Percentiles rank a stretch among this genome's conserved stretches.
These are phyloP conservation scores for Blastobotrys elegans DNA, from an alignment of 1,139 yeast species.

Conservation along the genomic window DNA sequence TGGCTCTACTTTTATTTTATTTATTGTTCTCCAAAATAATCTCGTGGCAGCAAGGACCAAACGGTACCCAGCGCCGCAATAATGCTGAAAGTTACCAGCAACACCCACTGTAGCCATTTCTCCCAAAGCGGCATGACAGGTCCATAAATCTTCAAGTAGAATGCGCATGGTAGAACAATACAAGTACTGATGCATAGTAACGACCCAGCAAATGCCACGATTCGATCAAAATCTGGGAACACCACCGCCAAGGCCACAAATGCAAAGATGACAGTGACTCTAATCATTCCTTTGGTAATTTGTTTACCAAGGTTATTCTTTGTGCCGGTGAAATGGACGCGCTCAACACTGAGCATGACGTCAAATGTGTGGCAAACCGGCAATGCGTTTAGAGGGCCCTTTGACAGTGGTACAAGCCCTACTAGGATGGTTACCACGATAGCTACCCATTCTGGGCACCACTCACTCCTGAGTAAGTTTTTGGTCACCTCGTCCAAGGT, in stretches of 20 bases:
- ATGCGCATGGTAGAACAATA: slow-evolving; percentile 66
- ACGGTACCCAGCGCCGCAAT: slow-evolving; percentile 34
- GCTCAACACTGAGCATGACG: slow-evolving; percentile 35
- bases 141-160: slow-evolving; percentile 57
- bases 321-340: slow-evolving; percentile 10
- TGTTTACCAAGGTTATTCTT: slow-evolving; percentile 2
- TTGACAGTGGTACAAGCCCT: slow-evolving; percentile 80
- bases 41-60: slow-evolving; percentile 27
- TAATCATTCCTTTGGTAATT: slow-evolving; percentile 25
- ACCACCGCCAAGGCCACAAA: slow-evolving; percentile 51
- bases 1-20: no score
- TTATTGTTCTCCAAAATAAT: slow-evolving; percentile 5
- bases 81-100: slow-evolving; percentile 36
- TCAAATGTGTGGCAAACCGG: slow-evolving; percentile 77
- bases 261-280: slow-evolving; percentile 39
- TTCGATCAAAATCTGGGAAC: slow-evolving; percentile 73
- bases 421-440: slow-evolving; percentile 63
- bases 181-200: slow-evolving; percentile 79
- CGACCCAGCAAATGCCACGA: slow-evolving; percentile 80
- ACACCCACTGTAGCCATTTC: slow-evolving; percentile 39
- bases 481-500: slow-evolving; percentile 83
- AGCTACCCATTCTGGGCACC: slow-evolving; percentile 67
- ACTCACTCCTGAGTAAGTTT: slow-evolving; percentile 60
- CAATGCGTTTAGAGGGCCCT: slow-evolving; percentile 80
- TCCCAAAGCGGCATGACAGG: slow-evolving; percentile 42